Conservation (phyloP, 345 rosid species). For the Camelina laxa region DNA sequence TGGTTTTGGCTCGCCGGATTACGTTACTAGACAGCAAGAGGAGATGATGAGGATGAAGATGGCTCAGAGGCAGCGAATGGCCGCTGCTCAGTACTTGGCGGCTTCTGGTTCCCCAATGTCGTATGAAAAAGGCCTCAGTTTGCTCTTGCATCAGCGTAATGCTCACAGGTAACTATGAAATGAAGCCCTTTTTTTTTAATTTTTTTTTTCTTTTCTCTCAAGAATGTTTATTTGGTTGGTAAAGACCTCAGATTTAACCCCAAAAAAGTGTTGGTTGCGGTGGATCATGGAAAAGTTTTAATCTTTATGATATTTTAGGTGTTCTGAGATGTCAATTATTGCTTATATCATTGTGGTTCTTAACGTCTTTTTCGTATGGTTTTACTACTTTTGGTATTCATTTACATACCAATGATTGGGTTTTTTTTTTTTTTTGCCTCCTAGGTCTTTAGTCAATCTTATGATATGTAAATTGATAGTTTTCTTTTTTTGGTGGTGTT, state of each 20-base stretch:
- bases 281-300: conserved; percentile 15
- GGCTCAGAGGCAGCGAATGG: conserved; percentile 68
- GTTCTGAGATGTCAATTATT: conserved; percentile 30
- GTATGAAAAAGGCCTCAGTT: conserved; percentile 64
- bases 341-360: conserved; percentile 1
- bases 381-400: conserved; percentile 30
- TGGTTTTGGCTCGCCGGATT: conserved; percentile 66
- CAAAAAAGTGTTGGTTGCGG: neutral
- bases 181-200: conserved; percentile 17
- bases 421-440: neutral
- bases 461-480: neutral
- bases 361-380: conserved; percentile 9
- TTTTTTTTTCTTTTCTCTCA: neutral
- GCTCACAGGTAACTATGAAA: conserved; percentile 65
- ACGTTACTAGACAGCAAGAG: conserved; percentile 60
- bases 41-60: conserved; percentile 67
- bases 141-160: conserved; percentile 64
- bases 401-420: conserved; percentile 20
- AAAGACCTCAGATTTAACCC: neutral
- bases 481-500: conserved; percentile 36
- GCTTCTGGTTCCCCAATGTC: conserved; percentile 55
- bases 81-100: conserved; percentile 63
- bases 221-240: conserved; percentile 7
- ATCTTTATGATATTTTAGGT: conserved; percentile 19
- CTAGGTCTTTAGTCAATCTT: neutral